phyloP scores from a whole-genome alignment of 495 filamentous ascomycete species.

The Bacidia rubella region DNA sequence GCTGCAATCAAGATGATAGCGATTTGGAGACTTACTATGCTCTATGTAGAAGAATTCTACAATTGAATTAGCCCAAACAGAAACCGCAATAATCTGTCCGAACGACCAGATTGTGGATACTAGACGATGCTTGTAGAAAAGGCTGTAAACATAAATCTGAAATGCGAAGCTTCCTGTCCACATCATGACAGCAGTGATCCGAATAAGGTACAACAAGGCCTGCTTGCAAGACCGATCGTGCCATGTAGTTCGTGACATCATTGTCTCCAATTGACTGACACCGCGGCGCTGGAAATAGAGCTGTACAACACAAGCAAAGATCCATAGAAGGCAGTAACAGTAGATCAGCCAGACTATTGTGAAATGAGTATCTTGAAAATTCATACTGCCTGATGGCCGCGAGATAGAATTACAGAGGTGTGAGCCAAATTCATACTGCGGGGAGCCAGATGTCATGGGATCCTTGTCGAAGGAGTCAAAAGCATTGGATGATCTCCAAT shows the following conservation, averaged over 20 bases:
- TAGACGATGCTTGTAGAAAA: background rate
- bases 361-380: background rate
- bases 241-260: background rate
- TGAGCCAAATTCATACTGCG: background rate
- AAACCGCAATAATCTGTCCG: slow-evolving; percentile 20
- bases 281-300: background rate
- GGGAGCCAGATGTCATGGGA: background rate
- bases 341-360: background rate
- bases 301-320: background rate
- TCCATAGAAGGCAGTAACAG: background rate
- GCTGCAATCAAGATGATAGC: background rate
- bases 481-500: background rate
- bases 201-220: background rate
- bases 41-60: slow-evolving; percentile 16
- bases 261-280: background rate
- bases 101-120: slow-evolving; percentile 13
- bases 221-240: background rate
- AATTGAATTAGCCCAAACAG: slow-evolving; percentile 17
- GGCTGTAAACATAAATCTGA: slow-evolving; percentile 8
- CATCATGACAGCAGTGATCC: background rate
- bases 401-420: background rate
- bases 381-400: background rate
- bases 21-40: slow-evolving; percentile 9
- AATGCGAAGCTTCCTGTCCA: slow-evolving; percentile 4
- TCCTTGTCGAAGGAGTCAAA: background rate